These are phyloP conservation scores for Chrysopogon serrulatus DNA, from an alignment of 176 grass and related monocot species.

Conservation along the genomic window DNA sequence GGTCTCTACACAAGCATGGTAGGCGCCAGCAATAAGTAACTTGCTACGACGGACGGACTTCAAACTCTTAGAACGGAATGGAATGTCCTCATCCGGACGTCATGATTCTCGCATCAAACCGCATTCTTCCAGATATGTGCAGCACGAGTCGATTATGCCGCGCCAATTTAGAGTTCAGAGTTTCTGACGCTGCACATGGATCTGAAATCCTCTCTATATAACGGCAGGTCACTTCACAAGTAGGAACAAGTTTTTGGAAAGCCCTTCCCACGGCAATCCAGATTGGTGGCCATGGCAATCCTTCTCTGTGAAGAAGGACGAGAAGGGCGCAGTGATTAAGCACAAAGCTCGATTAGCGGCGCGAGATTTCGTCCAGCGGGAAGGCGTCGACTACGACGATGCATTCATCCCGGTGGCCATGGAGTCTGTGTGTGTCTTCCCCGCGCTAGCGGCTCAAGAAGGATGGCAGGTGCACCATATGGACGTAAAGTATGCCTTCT, in stretches of 20 bases:
- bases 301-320: no score
- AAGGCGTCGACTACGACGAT: no score
- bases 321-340: no score
- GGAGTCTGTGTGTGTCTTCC: no score
- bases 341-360: no score
- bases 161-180: background rate
- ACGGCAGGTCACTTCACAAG: background rate
- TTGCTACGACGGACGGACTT: background rate
- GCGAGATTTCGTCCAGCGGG: no score
- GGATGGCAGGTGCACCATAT: no score
- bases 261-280: background rate
- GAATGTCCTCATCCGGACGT: background rate
- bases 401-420: no score
- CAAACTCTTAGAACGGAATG: no score
- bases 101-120: background rate
- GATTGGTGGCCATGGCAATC: background rate
- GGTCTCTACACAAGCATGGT: background rate
- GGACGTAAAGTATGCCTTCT: no score
- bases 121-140: background rate
- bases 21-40: background rate
- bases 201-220: background rate
- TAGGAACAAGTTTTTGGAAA: background rate
- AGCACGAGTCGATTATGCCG: background rate
- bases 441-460: no score
- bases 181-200: background rate